These are phyloP conservation scores for Nitzschia palea DNA, from an alignment of 108 stramenopile species.

Conservation along the genomic window DNA sequence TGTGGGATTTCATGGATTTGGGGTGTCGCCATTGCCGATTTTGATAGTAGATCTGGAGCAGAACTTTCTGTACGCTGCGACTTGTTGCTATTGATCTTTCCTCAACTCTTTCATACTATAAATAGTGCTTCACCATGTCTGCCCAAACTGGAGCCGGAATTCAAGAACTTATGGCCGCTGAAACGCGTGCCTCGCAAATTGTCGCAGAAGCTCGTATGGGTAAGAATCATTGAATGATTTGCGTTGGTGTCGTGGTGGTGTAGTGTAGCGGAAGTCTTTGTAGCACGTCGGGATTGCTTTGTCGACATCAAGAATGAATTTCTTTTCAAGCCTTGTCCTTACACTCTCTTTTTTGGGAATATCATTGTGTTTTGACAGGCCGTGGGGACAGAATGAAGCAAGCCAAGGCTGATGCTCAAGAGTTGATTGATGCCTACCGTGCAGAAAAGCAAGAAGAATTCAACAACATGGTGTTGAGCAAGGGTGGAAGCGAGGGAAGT, in stretches of 20 bases:
- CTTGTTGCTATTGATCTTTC: too few species aligned
- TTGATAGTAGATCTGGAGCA: too few species aligned
- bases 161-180: constrained; percentile 93
- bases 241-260: background rate
- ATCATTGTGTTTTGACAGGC: constrained; percentile 45
- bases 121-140: constrained; percentile 60
- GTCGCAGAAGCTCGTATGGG: constrained; percentile 94
- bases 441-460: constrained; percentile 90
- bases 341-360: too few species aligned
- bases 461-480: constrained; percentile 74
- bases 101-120: too few species aligned
- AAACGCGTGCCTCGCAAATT: constrained; percentile 93
- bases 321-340: background rate
- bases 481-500: constrained; percentile 73
- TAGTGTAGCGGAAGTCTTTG: background rate
- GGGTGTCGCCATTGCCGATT: too few species aligned
- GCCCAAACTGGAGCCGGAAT: constrained; percentile 86
- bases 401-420: constrained; percentile 86
- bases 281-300: background rate
- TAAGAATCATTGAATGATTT: too few species aligned
- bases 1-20: too few species aligned
- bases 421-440: constrained; percentile 82
- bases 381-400: constrained; percentile 95
- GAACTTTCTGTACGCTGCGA: too few species aligned
- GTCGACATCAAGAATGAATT: background rate